These are phyloP conservation scores for Avena atlantica DNA, from an alignment of 176 grass and related monocot genomes.

Conservation along the genomic window DNA sequence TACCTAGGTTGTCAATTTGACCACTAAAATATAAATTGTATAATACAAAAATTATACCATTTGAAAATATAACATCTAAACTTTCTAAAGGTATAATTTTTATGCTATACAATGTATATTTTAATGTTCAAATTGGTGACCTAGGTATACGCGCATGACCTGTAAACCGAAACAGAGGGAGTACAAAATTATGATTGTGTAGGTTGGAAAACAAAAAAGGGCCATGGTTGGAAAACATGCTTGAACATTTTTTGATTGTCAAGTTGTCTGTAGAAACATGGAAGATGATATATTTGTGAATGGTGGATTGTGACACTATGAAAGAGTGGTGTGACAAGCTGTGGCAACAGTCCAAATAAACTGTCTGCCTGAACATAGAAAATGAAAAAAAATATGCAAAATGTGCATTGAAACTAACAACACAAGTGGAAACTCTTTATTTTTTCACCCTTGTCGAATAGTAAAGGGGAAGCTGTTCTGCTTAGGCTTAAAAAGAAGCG, in stretches of 20 bases:
- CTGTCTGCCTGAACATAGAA: background rate
- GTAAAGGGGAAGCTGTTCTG: background rate
- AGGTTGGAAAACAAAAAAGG: background rate
- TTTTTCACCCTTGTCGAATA: conserved; percentile 28
- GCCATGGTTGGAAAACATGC: background rate
- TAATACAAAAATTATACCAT: no score
- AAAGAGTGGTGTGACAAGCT: background rate
- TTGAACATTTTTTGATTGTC: background rate
- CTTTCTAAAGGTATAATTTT: no score
- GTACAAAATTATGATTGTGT: background rate
- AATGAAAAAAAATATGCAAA: background rate
- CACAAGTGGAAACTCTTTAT: background rate
- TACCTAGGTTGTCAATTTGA: no score
- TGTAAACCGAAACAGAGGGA: no score
- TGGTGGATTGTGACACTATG: background rate
- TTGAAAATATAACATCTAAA: no score
- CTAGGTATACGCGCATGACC: no score
- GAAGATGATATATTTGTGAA: conserved; percentile 7
- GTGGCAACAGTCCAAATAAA: conserved; percentile 7
- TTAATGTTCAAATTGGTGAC: no score
- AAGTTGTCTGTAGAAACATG: conserved; percentile 24
- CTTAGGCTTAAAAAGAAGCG: background rate
- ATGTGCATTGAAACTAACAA: background rate
- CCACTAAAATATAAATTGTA: no score
- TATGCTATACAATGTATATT: no score